Percentiles rank a stretch among this genome's conserved stretches.
phyloP scores from a whole-genome alignment of 2,329 filamentous ascomycete genomes.

The Cercospora beticola region DNA sequence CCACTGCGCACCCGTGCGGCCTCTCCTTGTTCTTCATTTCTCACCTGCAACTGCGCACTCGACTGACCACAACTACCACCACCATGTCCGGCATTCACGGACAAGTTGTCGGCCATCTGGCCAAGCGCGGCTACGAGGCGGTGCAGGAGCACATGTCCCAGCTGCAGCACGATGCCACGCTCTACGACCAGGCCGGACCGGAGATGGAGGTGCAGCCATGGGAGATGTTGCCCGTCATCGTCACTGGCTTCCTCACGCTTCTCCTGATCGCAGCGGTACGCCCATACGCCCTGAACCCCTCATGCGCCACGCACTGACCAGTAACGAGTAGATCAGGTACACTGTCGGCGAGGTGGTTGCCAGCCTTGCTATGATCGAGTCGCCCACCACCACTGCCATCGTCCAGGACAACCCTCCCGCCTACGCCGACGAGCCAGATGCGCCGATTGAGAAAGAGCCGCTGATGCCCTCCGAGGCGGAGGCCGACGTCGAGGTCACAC shows the following conservation, averaged over 20 bases:
- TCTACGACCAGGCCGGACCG: conserved; percentile 32
- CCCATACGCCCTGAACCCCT: conserved; percentile 9
- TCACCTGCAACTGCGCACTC: not conserved
- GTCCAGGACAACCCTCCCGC: conserved; percentile 44
- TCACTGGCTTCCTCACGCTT: conserved; percentile 43
- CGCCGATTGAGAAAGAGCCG: conserved; percentile 43
- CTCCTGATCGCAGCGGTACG: conserved; percentile 45
- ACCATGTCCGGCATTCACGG: conserved; percentile 32
- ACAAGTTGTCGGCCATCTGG: conserved; percentile 36
- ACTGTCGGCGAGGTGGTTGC: conserved; percentile 60
- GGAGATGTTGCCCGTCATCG: conserved; percentile 34
- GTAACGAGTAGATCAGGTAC: conserved; percentile 46
- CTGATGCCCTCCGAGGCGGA: conserved; percentile 41
- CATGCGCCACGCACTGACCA: conserved; percentile 11
- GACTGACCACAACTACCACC: not conserved
- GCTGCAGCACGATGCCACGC: conserved; percentile 32
- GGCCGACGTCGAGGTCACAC: conserved; percentile 43
- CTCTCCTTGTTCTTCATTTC: not conserved
- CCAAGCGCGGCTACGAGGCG: conserved; percentile 35
- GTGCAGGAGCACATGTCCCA: conserved; percentile 32
- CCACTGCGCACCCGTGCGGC: not conserved
- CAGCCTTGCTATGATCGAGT: conserved; percentile 65
- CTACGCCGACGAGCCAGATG: conserved; percentile 52
- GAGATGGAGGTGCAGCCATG: conserved; percentile 29
- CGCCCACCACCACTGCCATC: conserved; percentile 53